These are phyloP conservation scores for Globisporangium nodosum DNA, from an alignment of 352 stramenopile genomes.

Conservation along the genomic window DNA sequence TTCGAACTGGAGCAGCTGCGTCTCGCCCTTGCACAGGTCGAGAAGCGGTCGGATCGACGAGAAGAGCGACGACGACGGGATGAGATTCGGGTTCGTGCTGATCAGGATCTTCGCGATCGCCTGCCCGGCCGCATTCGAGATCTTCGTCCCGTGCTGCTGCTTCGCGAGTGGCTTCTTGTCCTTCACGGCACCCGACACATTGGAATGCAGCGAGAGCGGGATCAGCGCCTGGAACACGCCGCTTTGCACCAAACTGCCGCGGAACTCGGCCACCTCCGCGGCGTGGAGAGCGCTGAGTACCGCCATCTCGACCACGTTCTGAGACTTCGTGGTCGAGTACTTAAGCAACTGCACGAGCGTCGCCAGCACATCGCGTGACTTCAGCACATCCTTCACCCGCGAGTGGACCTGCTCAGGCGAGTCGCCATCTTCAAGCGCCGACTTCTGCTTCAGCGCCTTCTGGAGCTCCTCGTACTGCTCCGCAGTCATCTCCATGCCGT, in stretches of 20 bases:
- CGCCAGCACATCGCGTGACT: constrained; percentile 49
- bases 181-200: constrained; percentile 3
- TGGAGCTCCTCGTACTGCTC: constrained; percentile 98
- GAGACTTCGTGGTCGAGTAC: constrained; percentile 56
- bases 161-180: constrained; percentile 33
- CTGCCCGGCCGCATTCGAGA: constrained; percentile 85
- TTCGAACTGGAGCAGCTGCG: constrained; percentile 88
- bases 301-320: constrained; percentile 77
- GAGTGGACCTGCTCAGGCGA: constrained; percentile 60
- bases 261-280: constrained; percentile 52
- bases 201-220: constrained; percentile 35
- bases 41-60: constrained; percentile 86
- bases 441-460: constrained; percentile 92
- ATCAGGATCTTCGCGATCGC: constrained; percentile 95
- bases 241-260: constrained; percentile 73
- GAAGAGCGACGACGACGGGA: constrained; percentile 69
- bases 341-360: constrained; percentile 83
- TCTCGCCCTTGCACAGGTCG: constrained; percentile 93
- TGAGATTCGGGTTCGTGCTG: constrained; percentile 94
- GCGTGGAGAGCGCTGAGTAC: constrained; percentile 63
- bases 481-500: constrained; percentile 94
- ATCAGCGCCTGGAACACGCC: constrained; percentile 75
- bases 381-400: constrained; percentile 50
- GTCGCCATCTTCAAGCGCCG: constrained; percentile 89
- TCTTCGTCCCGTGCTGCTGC: constrained; percentile 72